phyloP scores from a whole-genome alignment of 805 yeast genomes.

The Maudiozyma pseudohumilis region DNA sequence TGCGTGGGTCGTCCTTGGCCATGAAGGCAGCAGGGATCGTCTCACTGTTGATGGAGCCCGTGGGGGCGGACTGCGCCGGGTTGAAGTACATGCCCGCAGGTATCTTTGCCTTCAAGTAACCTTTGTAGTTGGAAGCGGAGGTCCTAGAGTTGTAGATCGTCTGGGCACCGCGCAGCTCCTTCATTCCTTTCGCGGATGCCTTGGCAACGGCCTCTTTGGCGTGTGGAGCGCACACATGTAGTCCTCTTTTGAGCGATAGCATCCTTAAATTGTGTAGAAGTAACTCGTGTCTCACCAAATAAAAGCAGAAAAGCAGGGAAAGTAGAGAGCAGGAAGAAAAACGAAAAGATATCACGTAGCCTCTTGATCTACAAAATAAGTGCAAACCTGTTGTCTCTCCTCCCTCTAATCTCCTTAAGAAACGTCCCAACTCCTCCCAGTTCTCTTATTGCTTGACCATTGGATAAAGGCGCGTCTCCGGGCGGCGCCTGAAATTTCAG shows the following conservation, averaged over 20 bases:
- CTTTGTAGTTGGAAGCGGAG: constrained; percentile 59
- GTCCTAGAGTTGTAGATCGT: constrained; percentile 43
- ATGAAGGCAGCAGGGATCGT: constrained; percentile 61
- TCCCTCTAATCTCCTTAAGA: no score
- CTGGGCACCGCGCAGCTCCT: constrained; percentile 15
- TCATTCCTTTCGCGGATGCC: constrained; percentile 4
- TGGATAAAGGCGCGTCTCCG: no score
- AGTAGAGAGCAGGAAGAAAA: no score
- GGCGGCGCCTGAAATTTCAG: no score
- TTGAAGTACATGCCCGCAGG: constrained; percentile 52
- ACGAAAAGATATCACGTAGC: no score
- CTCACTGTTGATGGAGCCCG: constrained; percentile 35
- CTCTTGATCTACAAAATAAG: no score
- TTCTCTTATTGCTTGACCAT: no score
- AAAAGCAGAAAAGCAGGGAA: no score
- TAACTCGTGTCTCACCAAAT: no score
- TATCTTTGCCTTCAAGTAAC: constrained; percentile 30
- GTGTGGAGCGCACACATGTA: constrained; percentile 7
- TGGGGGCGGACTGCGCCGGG: constrained; percentile 57
- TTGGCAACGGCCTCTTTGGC: constrained; percentile 11
- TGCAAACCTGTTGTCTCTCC: no score
- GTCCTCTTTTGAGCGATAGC: constrained; percentile 10
- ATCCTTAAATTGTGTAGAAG: not conserved
- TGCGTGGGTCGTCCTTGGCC: constrained; percentile 52
- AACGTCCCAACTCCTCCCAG: no score